Conservation (phyloP, 257 asterid species). For the Forsythia viridissima region DNA sequence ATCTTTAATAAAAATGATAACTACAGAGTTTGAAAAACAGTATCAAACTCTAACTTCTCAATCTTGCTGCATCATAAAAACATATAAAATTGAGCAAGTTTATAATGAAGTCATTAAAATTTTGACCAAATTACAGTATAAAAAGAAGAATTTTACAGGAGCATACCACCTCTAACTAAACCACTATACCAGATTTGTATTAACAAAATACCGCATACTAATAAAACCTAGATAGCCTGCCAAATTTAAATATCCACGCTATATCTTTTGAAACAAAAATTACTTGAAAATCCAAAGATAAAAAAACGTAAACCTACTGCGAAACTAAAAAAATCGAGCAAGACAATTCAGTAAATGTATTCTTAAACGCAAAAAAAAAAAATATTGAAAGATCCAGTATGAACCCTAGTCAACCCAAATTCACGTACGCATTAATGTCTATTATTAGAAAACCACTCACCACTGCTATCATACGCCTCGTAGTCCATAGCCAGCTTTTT, state of each 20-base stretch:
- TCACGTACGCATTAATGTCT: not conserved
- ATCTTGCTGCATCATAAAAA: no score
- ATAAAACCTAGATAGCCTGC: not conserved
- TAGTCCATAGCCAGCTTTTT: slow-evolving; percentile 57
- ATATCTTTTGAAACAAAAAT: not conserved
- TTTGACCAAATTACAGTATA: no score
- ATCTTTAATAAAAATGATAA: not conserved
- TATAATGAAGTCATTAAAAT: no score
- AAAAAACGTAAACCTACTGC: not conserved
- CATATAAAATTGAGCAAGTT: no score
- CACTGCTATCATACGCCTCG: slow-evolving; percentile 69
- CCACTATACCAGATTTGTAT: no score
- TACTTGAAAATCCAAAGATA: no score
- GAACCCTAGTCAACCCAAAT: not conserved
- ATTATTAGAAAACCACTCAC: slow-evolving; percentile 36
- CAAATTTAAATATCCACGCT: slow-evolving; percentile 12
- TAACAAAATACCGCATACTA: not conserved
- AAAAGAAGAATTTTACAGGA: no score
- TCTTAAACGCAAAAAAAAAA: no score
- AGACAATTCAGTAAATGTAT: not conserved
- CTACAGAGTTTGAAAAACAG: not conserved
- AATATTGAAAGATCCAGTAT: not conserved
- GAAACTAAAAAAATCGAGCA: not conserved
- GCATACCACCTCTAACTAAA: no score
- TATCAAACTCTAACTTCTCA: not conserved